Percentiles rank a stretch among this genome's conserved stretches.
phyloP scores from a whole-genome alignment of 148 eudicot species.

The Chenopodium formosanum region DNA sequence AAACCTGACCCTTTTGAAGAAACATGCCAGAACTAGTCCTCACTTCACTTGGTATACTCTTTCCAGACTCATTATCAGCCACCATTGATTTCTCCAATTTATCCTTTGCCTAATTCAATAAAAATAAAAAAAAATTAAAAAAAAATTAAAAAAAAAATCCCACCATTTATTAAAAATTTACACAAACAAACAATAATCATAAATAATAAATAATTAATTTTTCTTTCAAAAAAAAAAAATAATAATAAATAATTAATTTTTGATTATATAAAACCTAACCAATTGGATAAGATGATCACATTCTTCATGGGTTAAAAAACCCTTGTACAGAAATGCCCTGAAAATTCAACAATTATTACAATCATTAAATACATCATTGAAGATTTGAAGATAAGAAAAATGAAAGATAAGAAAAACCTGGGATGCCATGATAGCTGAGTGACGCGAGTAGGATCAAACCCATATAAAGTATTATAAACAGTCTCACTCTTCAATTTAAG shows the following conservation, averaged over 20 bases:
- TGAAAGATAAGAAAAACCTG: conserved; percentile 41
- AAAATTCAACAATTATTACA: conserved; percentile 1
- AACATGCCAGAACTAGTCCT: conserved; percentile 93
- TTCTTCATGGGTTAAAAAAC: conserved; percentile 68
- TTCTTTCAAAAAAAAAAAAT: background rate
- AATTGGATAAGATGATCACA: conserved; percentile 85
- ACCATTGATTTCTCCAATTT: conserved; percentile 87
- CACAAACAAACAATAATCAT: background rate
- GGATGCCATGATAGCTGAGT: conserved; percentile 84
- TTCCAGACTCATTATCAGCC: conserved; percentile 75
- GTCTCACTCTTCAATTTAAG: conserved; percentile 50
- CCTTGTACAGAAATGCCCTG: conserved; percentile 78
- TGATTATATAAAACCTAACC: conserved; percentile 42
- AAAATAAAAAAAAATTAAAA: background rate
- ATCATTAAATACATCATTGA: background rate
- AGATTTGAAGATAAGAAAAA: background rate
- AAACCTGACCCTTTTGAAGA: conserved; percentile 65
- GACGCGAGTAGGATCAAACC: conserved; percentile 78
- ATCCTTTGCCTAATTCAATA: conserved; percentile 60
- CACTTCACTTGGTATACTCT: conserved; percentile 63
- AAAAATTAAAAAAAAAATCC: background rate
- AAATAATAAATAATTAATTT: background rate
- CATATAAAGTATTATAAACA: conserved; percentile 25
- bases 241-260: background rate
- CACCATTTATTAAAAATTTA: too few species aligned